Evolutionary conservation across 768 basidiomycete genomes (phyloP).

Genomic region (Lentinula sp.): DNA sequence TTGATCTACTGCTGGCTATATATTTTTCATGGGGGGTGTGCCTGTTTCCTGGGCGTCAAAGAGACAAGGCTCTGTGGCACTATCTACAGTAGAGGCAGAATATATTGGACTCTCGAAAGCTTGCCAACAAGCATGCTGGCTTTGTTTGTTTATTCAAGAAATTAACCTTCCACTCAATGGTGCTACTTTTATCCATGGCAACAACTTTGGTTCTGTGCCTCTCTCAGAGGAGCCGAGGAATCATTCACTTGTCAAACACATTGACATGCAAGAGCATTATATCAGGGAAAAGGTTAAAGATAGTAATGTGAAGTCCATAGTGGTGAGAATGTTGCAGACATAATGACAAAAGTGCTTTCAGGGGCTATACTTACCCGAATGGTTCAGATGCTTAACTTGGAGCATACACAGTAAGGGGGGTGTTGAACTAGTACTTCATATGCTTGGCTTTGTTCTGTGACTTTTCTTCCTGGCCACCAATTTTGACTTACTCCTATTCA

Average conservation of each 20-base stretch:
- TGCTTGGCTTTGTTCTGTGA: no score
- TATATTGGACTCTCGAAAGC: neutral
- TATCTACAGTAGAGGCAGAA: neutral
- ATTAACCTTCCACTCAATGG: neutral
- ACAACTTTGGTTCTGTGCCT: neutral
- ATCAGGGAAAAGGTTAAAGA: neutral
- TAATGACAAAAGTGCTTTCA: no score
- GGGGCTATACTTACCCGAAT: no score
- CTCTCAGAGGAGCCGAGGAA: neutral
- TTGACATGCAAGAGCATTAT: neutral
- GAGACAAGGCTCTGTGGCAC: neutral
- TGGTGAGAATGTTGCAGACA: no score
- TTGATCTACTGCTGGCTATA: neutral
- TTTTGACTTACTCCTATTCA: no score
- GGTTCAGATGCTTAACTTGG: no score
- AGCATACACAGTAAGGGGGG: no score
- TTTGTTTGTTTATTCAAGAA: neutral
- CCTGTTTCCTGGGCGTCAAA: neutral
- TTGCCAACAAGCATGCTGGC: neutral
- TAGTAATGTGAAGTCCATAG: no score
- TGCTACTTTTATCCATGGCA: neutral
- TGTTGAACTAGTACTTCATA: no score
- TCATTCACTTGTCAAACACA: neutral
- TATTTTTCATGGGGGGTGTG: neutral
- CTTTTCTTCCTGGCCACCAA: no score